Evolutionary conservation across 306 rosid genomes (phyloP).

Genomic region (Gillenia trifoliata): DNA sequence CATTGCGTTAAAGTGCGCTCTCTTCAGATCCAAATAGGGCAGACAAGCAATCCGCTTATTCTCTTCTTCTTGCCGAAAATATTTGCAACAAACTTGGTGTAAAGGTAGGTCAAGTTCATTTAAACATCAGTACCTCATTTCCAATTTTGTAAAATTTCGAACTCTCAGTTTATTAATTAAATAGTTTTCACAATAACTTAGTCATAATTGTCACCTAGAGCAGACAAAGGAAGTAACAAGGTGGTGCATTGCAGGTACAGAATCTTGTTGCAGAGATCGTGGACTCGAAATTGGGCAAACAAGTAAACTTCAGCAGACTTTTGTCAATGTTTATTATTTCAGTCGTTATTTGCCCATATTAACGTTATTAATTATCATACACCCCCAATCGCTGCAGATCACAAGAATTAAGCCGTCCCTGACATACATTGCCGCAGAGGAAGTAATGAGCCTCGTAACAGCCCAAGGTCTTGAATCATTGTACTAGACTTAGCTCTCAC

Average conservation of each 20-base stretch:
- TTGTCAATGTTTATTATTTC: not conserved
- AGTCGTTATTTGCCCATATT: not conserved
- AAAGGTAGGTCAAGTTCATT: slow-evolving; percentile 45
- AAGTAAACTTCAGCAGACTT: slow-evolving; percentile 41
- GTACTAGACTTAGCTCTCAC: slow-evolving; percentile 5
- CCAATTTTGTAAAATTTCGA: not conserved
- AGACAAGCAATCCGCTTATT: slow-evolving; percentile 77
- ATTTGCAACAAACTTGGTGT: slow-evolving; percentile 73
- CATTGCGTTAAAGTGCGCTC: slow-evolving; percentile 27
- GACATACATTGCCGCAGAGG: slow-evolving; percentile 83
- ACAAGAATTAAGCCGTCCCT: slow-evolving; percentile 75
- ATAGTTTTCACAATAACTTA: not conserved
- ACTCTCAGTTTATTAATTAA: slow-evolving; percentile 12
- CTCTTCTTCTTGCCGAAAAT: slow-evolving; percentile 87
- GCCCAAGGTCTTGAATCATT: slow-evolving; percentile 70
- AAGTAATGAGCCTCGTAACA: slow-evolving; percentile 96
- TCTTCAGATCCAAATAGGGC: slow-evolving; percentile 77
- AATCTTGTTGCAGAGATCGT: slow-evolving; percentile 89
- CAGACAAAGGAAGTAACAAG: slow-evolving; percentile 5
- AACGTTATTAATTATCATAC: not conserved
- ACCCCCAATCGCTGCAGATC: slow-evolving; percentile 43
- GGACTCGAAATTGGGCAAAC: slow-evolving; percentile 88
- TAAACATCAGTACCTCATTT: not conserved
- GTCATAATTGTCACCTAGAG: slow-evolving; percentile 7
- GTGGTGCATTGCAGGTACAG: slow-evolving; percentile 58